A percentile compares a stretch with the other conserved stretches of the same genome.
Conservation (phyloP, 1,139 yeast genomes). For the Insectozyma bohioensis region DNA sequence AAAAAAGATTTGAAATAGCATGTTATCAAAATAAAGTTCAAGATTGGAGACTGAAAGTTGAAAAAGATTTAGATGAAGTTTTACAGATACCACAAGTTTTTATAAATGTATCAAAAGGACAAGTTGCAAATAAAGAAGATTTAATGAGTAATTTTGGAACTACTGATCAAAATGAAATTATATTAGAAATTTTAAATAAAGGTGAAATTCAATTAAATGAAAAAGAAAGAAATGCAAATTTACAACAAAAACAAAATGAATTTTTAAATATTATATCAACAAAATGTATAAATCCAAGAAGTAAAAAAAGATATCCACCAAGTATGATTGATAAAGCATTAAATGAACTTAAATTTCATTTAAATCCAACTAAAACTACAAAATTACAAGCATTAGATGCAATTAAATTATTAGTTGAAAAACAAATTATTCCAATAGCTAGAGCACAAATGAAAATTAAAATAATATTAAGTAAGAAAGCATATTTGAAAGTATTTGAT, state of each 20-base stretch:
- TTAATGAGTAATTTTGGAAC: conserved; percentile 72
- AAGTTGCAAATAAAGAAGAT: conserved; percentile 88
- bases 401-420: conserved; percentile 69
- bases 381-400: conserved; percentile 93
- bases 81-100: conserved; percentile 95
- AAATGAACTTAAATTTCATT: conserved; percentile 75
- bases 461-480: conserved; percentile 51
- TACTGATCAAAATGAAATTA: conserved; percentile 70
- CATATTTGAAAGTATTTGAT: conserved; percentile 44
- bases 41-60: conserved; percentile 87
- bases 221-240: conserved; percentile 80
- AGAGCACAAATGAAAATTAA: conserved; percentile 92
- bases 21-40: conserved; percentile 97
- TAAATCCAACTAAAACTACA: conserved; percentile 75
- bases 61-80: conserved; percentile 93
- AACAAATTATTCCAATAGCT: conserved; percentile 87
- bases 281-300: conserved; percentile 86
- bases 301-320: conserved; percentile 90
- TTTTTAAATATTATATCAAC: conserved; percentile 81
- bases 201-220: conserved; percentile 96
- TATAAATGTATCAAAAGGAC: conserved; percentile 90
- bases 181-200: conserved; percentile 75
- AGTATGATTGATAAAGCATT: conserved; percentile 90
- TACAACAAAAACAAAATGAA: conserved; percentile 77
- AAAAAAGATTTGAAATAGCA: conserved; percentile 90